Base-by-base conservation (phyloP, 1,284 basidiomycete species). In the Ceratobasidium sp. region DNA sequence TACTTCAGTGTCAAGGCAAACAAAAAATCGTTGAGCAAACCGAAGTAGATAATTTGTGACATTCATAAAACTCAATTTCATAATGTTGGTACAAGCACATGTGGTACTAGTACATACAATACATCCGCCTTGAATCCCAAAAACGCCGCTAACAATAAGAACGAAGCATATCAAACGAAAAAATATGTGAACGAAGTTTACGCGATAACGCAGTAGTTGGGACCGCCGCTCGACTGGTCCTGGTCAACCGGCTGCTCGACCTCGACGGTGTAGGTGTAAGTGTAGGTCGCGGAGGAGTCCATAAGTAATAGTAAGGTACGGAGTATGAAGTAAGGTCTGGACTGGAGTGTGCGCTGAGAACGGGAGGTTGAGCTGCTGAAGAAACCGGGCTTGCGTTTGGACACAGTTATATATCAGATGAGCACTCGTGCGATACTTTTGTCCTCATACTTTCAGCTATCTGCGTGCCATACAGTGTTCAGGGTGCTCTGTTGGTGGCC, bases 161-260 rank as follows among this genome's bases (percentile, higher is more conserved):
- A 55, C 53, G 53, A 55, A 55, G 53, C 33, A 33, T 55, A 23
- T 55, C n/a, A 55, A 55, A 9, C n/a, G 53, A 55, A 55, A 20
- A 23, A 55, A 55, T 9, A 23, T 23, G 53, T 55, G 53, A 23
- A 23, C n/a, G 53, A 12, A 55, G 20, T 20, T 23, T 55, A 55
- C 18, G 68, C 68, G 28, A 70, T 70, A 51, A 70, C 53, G 68
- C 68, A 70, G 53, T 70, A 68, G 23, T 26, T 39, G 68, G 23
- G 10, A 23, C 68, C 53, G 13, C 53, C 53, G 53, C 39, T 56
- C 20, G 23, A n/a, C n/a, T 40, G 23, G n/a, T 70, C 68, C 39
- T 70, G 51, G 26, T 70, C 53, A 33, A 70, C 68, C 9, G 68
- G 68, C 33, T 70, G 53, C 68, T 70, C 68, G 33, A 40, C 53